Evolutionary conservation across 768 basidiomycete genomes (phyloP).

Genomic region (Mycena sanguinolenta): DNA sequence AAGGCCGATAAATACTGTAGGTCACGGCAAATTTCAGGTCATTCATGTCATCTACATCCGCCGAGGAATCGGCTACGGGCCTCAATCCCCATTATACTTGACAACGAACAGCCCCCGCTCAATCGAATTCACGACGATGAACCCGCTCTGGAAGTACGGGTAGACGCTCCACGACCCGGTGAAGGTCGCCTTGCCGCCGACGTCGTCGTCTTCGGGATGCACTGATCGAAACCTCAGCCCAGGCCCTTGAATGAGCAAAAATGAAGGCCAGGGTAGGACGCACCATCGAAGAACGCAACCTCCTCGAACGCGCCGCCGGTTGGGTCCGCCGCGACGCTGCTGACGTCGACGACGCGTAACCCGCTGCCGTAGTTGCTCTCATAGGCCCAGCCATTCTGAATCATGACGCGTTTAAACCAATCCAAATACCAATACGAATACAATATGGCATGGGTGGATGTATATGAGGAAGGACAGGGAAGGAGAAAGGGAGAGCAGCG

Average conservation of each 20-base stretch:
- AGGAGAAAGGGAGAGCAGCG: no score
- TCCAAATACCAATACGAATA: no score
- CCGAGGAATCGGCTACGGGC: no score
- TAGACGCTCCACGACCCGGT: slow-evolving; percentile 33
- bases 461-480: no score
- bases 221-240: no score
- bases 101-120: slow-evolving; percentile 33
- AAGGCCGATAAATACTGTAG: no score
- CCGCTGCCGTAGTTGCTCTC: slow-evolving; percentile 49
- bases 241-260: no score
- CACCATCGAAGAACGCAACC: slow-evolving; percentile 45
- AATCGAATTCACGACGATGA: slow-evolving; percentile 31
- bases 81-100: slow-evolving; percentile 23
- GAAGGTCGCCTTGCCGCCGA: slow-evolving; percentile 33
- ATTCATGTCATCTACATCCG: no score
- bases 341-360: slow-evolving; percentile 45
- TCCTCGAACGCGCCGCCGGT: slow-evolving; percentile 44
- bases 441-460: no score
- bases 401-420: no score
- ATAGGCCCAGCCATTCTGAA: slow-evolving; percentile 43
- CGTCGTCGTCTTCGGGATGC: slow-evolving; percentile 35
- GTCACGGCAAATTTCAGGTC: no score
- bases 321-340: slow-evolving; percentile 45
- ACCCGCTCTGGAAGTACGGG: slow-evolving; percentile 32
- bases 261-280: neutral